phyloP scores from a whole-genome alignment of 768 basidiomycete genomes.

The Glaciozyma martinii region DNA sequence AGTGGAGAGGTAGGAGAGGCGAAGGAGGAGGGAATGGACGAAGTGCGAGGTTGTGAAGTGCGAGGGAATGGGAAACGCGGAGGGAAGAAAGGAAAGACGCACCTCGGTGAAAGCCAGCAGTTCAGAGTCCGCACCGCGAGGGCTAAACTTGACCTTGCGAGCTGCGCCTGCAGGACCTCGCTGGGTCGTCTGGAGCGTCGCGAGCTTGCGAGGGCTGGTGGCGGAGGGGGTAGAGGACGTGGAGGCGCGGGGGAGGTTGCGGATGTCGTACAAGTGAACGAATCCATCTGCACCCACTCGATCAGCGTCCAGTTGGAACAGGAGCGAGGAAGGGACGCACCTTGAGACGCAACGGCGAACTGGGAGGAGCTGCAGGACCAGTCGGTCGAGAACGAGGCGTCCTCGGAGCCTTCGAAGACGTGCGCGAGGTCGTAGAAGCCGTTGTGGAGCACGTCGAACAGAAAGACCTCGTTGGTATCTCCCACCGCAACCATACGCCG shows the following conservation, averaged over 20 bases:
- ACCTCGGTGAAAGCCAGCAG: constrained; percentile 87
- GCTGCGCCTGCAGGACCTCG: constrained; percentile 64
- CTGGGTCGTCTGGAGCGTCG: constrained; percentile 21
- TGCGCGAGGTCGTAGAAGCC: constrained; percentile 33
- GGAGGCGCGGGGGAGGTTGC: constrained; percentile 7
- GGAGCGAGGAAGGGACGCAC: constrained; percentile 10
- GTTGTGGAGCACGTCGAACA: constrained; percentile 57
- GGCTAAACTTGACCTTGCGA: constrained; percentile 74
- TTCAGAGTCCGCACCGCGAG: constrained; percentile 50
- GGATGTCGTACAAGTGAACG: constrained; percentile 22
- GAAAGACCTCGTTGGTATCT: constrained; percentile 74
- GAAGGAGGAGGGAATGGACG: neutral
- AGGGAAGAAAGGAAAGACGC: constrained; percentile 26
- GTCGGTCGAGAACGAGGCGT: constrained; percentile 70
- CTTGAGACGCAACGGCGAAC: constrained; percentile 71
- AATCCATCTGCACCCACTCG: constrained; percentile 39
- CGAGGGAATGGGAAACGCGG: neutral
- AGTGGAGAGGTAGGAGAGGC: neutral
- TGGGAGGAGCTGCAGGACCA: constrained; percentile 67
- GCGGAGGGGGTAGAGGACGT: neutral
- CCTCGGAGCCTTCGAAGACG: constrained; percentile 14
- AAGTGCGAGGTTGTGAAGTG: constrained; percentile 1
- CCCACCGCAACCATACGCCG: constrained; percentile 79
- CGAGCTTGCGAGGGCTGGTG: constrained; percentile 4
- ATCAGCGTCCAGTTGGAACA: constrained; percentile 55